Percentiles rank a stretch among this genome's conserved stretches.
Conservation (phyloP, 139 green algal species). For the Tetradesmus obliquus region DNA sequence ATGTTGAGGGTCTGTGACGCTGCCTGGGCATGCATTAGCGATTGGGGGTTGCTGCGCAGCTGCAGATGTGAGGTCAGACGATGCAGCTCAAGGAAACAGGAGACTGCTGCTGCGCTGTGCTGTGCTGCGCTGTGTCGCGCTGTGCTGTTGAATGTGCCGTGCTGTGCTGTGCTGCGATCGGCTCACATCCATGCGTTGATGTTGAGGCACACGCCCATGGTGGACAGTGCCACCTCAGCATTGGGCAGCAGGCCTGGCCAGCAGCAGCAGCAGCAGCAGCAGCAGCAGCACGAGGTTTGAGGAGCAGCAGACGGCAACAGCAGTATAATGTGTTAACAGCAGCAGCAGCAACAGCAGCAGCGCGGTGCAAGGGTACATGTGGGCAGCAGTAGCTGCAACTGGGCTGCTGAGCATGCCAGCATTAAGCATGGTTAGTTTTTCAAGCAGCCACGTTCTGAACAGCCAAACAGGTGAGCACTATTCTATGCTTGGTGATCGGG, state of each 20-base stretch:
- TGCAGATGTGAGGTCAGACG: background rate
- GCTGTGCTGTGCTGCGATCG: background rate
- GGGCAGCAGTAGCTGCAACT: background rate
- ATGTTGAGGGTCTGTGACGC: no score
- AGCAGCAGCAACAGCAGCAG: conserved; percentile 48
- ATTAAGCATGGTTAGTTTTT: no score
- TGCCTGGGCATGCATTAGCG: no score
- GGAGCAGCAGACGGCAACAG: background rate
- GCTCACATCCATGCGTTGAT: conserved; percentile 45
- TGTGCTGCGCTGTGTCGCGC: background rate
- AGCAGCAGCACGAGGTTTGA: conserved; percentile 29
- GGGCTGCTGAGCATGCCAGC: background rate
- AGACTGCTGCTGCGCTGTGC: background rate
- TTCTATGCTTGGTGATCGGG: background rate
- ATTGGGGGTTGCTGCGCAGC: no score
- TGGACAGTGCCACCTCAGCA: conserved; percentile 54
- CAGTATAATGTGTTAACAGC: background rate
- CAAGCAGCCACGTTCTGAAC: no score
- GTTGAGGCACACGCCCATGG: conserved; percentile 59
- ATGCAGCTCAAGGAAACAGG: background rate
- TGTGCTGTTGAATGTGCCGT: background rate
- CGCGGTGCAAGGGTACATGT: background rate
- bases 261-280: conserved; percentile 47
- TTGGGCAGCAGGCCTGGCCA: conserved; percentile 51
- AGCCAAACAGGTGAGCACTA: background rate